phyloP scores from a whole-genome alignment of 176 grass and related monocot genomes.

The Hordeum marinum region DNA sequence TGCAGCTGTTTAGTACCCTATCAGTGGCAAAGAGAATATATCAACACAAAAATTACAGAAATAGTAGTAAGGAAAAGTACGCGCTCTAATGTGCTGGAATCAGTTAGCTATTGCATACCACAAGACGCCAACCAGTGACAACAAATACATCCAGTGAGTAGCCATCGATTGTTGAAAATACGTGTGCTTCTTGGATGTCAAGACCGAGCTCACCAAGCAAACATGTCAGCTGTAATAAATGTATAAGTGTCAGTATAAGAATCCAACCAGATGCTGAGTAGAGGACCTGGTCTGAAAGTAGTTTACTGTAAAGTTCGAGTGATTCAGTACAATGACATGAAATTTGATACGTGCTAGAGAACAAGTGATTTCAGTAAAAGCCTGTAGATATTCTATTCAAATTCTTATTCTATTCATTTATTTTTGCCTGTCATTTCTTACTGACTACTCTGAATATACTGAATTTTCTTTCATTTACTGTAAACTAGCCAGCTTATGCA shows the following conservation, averaged over 20 bases:
- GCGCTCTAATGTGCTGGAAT: neutral
- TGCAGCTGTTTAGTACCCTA: slow-evolving; percentile 54
- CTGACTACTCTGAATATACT: too few species aligned
- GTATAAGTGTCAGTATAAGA: neutral
- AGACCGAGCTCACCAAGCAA: slow-evolving; percentile 80
- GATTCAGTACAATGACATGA: neutral
- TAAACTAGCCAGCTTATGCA: neutral
- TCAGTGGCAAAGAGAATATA: neutral
- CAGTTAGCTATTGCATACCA: slow-evolving; percentile 37
- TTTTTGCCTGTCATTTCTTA: too few species aligned
- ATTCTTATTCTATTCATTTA: too few species aligned
- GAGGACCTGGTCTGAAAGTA: neutral
- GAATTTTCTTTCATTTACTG: too few species aligned
- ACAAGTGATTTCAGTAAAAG: neutral
- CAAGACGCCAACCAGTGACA: slow-evolving; percentile 74
- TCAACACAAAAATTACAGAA: slow-evolving; percentile 1
- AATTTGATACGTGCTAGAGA: neutral
- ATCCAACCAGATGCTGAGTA: neutral
- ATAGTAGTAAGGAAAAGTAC: neutral
- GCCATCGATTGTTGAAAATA: slow-evolving; percentile 82
- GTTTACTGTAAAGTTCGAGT: neutral
- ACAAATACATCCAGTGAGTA: slow-evolving; percentile 81
- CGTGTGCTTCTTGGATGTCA: slow-evolving; percentile 93
- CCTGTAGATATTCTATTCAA: too few species aligned
- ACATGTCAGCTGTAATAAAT: slow-evolving; percentile 62